phyloP scores from a whole-genome alignment of 2,329 filamentous ascomycete species.

The Ceratocystis ficicola region DNA sequence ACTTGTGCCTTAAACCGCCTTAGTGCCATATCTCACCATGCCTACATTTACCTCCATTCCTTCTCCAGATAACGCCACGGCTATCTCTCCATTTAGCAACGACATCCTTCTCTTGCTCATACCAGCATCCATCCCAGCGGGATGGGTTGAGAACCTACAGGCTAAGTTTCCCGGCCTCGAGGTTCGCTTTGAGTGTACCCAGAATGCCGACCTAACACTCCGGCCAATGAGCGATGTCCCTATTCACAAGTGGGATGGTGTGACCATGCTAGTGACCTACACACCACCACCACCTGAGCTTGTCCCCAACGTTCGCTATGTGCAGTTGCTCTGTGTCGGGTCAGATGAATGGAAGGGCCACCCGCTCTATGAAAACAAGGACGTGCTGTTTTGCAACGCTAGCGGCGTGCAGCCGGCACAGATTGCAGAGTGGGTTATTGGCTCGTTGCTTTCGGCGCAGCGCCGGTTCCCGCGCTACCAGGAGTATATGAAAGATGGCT shows the following conservation, averaged over 20 bases:
- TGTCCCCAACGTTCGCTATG: conserved; percentile 39
- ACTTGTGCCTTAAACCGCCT: neutral
- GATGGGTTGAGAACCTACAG: conserved; percentile 31
- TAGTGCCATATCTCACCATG: neutral
- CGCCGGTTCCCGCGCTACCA: conserved; percentile 38
- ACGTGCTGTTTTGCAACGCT: conserved; percentile 41
- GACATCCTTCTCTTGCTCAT: conserved; percentile 38
- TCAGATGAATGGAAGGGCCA: conserved; percentile 38
- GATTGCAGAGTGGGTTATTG: conserved; percentile 46
- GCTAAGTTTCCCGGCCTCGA: conserved; percentile 35
- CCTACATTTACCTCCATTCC: neutral
- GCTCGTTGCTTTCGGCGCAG: conserved; percentile 39
- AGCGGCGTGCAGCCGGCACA: conserved; percentile 49
- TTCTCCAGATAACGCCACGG: neutral
- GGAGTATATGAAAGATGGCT: conserved; percentile 33
- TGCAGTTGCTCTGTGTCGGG: conserved; percentile 45
- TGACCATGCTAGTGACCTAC: conserved; percentile 39
- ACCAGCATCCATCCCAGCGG: conserved; percentile 28
- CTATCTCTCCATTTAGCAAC: conserved; percentile 16
- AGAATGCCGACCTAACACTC: conserved; percentile 27
- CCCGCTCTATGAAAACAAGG: conserved; percentile 39
- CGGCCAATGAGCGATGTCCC: conserved; percentile 26
- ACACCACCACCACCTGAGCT: conserved; percentile 34
- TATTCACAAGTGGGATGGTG: conserved; percentile 35
- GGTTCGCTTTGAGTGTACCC: conserved; percentile 27